Evolutionary conservation across 352 stramenopile species (phyloP).

Genomic region (Thraustochytrium striatum): DNA sequence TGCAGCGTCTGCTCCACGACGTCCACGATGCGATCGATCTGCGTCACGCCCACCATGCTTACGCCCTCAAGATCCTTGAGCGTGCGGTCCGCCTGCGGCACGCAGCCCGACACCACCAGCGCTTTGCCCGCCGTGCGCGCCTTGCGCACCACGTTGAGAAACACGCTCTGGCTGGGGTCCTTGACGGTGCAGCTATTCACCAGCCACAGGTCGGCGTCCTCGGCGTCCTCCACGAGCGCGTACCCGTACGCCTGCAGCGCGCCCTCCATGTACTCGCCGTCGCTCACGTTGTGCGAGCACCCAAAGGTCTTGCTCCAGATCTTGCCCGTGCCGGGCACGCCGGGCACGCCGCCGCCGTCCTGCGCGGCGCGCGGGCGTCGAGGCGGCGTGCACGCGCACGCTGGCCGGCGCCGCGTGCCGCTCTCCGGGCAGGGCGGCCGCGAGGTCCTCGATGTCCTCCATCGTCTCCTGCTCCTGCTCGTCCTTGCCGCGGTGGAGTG

Average conservation of each 20-base stretch:
- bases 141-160: slow-evolving; percentile 79
- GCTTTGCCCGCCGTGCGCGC: slow-evolving; percentile 69
- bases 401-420: too few relatives aligned
- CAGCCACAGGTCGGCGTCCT: slow-evolving; percentile 77
- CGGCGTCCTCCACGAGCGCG: slow-evolving; percentile 63
- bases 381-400: too few relatives aligned
- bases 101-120: slow-evolving; percentile 81
- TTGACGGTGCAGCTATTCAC: slow-evolving; percentile 89
- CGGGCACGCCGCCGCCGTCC: background rate
- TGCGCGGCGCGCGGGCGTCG: too few relatives aligned
- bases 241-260: slow-evolving; percentile 81
- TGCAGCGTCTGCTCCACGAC: slow-evolving; percentile 84
- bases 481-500: background rate
- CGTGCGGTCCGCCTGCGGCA: slow-evolving; percentile 78
- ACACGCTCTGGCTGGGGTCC: slow-evolving; percentile 78
- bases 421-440: background rate
- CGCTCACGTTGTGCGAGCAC: slow-evolving; percentile 84
- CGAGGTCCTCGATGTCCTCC: background rate
- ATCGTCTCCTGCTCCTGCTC: background rate
- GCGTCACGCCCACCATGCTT: slow-evolving; percentile 79
- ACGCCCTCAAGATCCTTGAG: slow-evolving; percentile 73
- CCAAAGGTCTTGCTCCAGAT: slow-evolving; percentile 78
- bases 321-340: slow-evolving; percentile 39
- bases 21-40: slow-evolving; percentile 82
- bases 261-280: slow-evolving; percentile 87